Evolutionary conservation across 2,329 filamentous ascomycete genomes (phyloP).

Genomic region (Penicillium sclerotiorum): DNA sequence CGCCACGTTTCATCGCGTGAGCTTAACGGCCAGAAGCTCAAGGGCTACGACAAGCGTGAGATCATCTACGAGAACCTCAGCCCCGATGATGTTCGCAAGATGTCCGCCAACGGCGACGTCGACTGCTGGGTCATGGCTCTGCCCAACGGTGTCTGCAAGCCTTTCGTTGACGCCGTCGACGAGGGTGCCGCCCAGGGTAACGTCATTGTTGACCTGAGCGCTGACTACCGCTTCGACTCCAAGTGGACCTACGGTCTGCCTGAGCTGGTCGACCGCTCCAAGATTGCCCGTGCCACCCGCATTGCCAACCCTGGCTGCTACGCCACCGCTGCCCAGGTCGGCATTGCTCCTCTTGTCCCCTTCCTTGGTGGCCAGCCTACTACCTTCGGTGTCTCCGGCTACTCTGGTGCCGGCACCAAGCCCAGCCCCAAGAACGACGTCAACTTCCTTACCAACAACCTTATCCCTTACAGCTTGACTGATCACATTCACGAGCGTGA

Average conservation of each 20-base stretch:
- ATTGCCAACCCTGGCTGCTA: slow-evolving; percentile 96
- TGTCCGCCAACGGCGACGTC: slow-evolving; percentile 81
- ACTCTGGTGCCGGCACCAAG: slow-evolving; percentile 94
- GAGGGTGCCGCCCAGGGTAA: slow-evolving; percentile 68
- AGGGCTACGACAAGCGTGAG: slow-evolving; percentile 88
- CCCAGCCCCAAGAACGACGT: slow-evolving; percentile 93
- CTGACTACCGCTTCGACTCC: slow-evolving; percentile 88
- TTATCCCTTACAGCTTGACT: slow-evolving; percentile 88
- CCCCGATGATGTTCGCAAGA: slow-evolving; percentile 80
- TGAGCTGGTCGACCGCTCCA: slow-evolving; percentile 75
- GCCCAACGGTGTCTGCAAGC: slow-evolving; percentile 92
- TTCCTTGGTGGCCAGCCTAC: slow-evolving; percentile 78
- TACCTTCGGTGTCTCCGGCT: slow-evolving; percentile 89
- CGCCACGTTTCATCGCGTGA: slow-evolving; percentile 92
- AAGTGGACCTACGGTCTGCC: slow-evolving; percentile 89
- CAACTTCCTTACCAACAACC: slow-evolving; percentile 77
- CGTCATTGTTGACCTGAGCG: slow-evolving; percentile 90
- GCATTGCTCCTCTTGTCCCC: slow-evolving; percentile 78
- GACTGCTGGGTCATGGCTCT: slow-evolving; percentile 98
- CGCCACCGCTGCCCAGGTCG: slow-evolving; percentile 88
- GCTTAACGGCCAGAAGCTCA: slow-evolving; percentile 79
- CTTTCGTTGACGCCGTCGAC: slow-evolving; percentile 86
- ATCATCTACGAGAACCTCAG: slow-evolving; percentile 90
- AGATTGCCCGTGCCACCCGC: slow-evolving; percentile 75
- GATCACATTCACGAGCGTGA: slow-evolving; percentile 95